A percentile compares a stretch with the other conserved stretches of the same genome.
Conservation (phyloP, 805 yeast genomes). For the Candida caryicola region DNA sequence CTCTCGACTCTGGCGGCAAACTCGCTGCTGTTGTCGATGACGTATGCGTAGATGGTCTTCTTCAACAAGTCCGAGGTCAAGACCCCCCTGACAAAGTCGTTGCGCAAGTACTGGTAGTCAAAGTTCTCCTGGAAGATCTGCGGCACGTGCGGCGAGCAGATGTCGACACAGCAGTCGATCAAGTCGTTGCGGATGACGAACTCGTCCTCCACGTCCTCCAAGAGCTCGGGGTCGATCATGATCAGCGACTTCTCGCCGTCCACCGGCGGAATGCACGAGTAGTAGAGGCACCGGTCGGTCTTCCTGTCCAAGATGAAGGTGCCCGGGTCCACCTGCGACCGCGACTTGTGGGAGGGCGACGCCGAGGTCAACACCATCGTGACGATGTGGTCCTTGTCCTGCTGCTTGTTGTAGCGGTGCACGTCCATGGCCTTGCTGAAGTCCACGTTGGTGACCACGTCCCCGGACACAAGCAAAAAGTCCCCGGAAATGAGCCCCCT, state of each 20-base stretch:
- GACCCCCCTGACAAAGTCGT: constrained; percentile 88
- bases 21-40: constrained; percentile 59
- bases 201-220: constrained; percentile 68
- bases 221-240: constrained; percentile 77
- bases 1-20: constrained; percentile 96
- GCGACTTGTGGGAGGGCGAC: constrained; percentile 76
- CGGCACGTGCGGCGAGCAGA: constrained; percentile 92
- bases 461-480: constrained; percentile 87
- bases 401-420: constrained; percentile 67
- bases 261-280: constrained; percentile 69
- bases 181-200: constrained; percentile 85
- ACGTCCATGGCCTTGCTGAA: constrained; percentile 67
- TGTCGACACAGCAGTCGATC: constrained; percentile 94
- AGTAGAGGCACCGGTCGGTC: constrained; percentile 75
- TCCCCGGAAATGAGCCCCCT: constrained; percentile 89
- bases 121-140: constrained; percentile 95
- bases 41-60: constrained; percentile 85
- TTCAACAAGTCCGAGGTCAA: constrained; percentile 85
- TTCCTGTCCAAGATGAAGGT: constrained; percentile 75
- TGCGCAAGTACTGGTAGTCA: constrained; percentile 83
- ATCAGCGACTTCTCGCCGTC: constrained; percentile 39
- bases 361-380: constrained; percentile 93
- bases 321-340: constrained; percentile 80
- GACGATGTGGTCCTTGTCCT: constrained; percentile 87
- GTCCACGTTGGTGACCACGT: constrained; percentile 90